Base-by-base conservation (phyloP, 371 early-diverging fungal species). In the Mortierella sp. region DNA sequence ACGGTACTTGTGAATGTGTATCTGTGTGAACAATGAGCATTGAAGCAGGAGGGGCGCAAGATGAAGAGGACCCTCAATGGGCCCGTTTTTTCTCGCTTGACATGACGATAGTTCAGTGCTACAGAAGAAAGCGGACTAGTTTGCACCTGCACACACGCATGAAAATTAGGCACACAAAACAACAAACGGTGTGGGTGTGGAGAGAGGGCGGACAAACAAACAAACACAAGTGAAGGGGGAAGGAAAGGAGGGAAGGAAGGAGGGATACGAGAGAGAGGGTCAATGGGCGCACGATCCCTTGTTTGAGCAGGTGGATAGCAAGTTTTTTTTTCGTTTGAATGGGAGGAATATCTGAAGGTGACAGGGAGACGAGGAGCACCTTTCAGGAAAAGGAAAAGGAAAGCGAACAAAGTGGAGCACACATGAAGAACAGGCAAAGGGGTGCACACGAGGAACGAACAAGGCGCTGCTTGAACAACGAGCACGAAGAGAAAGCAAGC, bases 241-340 rank as follows among this genome's bases (percentile, higher is more conserved):
- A 14, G 28, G 34, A 31, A 61, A 34, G 37, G 31, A 21, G 9
- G 61, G 31, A 34, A 26, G 55, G 55, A 26, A 13, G 31, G 51
- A 71, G 28, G 53, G 51, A 71, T 40, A 46, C 6, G 34, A 61
- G 61, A 61, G 61, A 19, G 61, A 64, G 64, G 64, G 64, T 64
- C 64, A 64, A 64, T 64, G 64, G 64, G 34, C 50, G 71, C 71
- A 71, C 71, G 50, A 53, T 72, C 70, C 70, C 43, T 40, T n/a
- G 16, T 24, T 64, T 46, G 48, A 37, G 21, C 64, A 64, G 64
- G 61, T 59, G 61, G 64, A 51, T 24, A 51, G 10, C 72, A 31
- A 26, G 55, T 21, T 72, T n/a, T 34, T 43, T 34, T 54, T 43
- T 34, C 40, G n/a, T 64, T 31, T 24, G 24, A 21, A 31, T 59